These are phyloP conservation scores for Eutrema salsugineum DNA, from an alignment of 441 rosid species.

Conservation along the genomic window DNA sequence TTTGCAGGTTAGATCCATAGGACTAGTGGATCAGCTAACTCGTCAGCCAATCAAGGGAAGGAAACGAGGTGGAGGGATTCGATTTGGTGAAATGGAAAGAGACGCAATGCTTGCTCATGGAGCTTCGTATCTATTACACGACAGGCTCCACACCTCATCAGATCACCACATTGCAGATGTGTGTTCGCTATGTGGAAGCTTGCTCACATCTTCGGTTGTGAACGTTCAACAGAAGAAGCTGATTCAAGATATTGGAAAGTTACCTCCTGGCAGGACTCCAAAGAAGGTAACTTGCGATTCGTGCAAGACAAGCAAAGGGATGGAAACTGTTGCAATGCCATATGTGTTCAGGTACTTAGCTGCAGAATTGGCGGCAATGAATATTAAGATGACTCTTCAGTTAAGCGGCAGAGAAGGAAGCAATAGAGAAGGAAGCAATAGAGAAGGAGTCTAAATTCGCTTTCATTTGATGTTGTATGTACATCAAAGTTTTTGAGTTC, in stretches of 20 bases:
- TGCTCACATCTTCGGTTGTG: slow-evolving; percentile 58
- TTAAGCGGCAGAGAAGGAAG: slow-evolving; percentile 49
- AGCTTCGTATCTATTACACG: slow-evolving; percentile 94
- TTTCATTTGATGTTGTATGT: background rate
- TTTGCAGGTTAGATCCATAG: slow-evolving; percentile 95
- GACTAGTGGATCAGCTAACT: slow-evolving; percentile 82
- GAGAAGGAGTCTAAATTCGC: slow-evolving; percentile 31
- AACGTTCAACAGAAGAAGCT: slow-evolving; percentile 54
- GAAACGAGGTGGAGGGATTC: slow-evolving; percentile 93
- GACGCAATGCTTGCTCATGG: slow-evolving; percentile 97
- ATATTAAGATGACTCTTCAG: slow-evolving; percentile 70
- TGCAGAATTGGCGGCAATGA: slow-evolving; percentile 94
- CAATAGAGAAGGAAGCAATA: slow-evolving; percentile 43
- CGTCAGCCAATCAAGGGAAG: slow-evolving; percentile 97
- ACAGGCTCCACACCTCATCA: slow-evolving; percentile 92
- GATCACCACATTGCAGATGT: slow-evolving; percentile 93
- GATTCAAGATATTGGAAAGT: slow-evolving; percentile 52
- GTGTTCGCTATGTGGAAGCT: slow-evolving; percentile 86
- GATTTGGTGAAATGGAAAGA: slow-evolving; percentile 98
- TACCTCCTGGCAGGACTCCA: slow-evolving; percentile 66
- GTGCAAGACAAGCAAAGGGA: slow-evolving; percentile 83
- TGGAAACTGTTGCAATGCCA: slow-evolving; percentile 95
- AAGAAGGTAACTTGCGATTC: slow-evolving; percentile 72
- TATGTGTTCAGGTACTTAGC: slow-evolving; percentile 89
- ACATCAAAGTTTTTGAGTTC: background rate